These are phyloP conservation scores for Penicillium fimorum DNA, from an alignment of 495 filamentous ascomycete genomes.

Conservation along the genomic window DNA sequence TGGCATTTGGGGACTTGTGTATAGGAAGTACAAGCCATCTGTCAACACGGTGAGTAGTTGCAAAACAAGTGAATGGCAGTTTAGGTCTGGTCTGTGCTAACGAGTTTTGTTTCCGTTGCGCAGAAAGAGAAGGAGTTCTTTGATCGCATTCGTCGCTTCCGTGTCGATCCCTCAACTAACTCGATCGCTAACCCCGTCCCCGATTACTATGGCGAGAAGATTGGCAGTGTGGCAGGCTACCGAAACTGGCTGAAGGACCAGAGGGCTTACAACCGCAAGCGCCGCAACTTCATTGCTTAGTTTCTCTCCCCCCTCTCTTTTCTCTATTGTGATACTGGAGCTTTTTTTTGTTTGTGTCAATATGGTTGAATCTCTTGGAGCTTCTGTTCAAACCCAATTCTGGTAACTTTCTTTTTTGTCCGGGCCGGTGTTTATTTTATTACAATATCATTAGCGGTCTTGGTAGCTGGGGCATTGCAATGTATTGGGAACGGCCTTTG, in stretches of 20 bases:
- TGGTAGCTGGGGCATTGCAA: constrained; percentile 24
- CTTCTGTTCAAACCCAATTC: constrained; percentile 10
- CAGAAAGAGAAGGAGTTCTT: constrained; percentile 94
- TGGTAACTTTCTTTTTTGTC: constrained; percentile 23
- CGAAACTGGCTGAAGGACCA: constrained; percentile 96
- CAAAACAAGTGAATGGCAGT: background rate
- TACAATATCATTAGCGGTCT: constrained; percentile 31
- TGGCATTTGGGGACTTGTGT: constrained; percentile 66
- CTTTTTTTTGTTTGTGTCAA: constrained; percentile 23
- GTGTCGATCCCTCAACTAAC: constrained; percentile 78
- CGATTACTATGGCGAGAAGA: constrained; percentile 84
- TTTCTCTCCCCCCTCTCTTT: background rate
- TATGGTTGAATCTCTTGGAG: constrained; percentile 16
- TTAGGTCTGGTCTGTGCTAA: background rate
- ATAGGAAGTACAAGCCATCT: constrained; percentile 61
- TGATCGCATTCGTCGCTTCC: constrained; percentile 77
- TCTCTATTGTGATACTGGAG: constrained; percentile 4
- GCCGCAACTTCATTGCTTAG: constrained; percentile 57
- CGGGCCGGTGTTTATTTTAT: constrained; percentile 27
- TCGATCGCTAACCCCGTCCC: constrained; percentile 69
- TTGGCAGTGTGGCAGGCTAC: constrained; percentile 86
- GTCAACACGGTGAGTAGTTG: constrained; percentile 62
- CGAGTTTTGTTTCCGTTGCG: constrained; percentile 7
- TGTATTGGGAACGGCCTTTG: constrained; percentile 25
- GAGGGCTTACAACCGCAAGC: constrained; percentile 92